Evolutionary conservation across 176 grass and related monocot species (phyloP).

Genomic region (sorghum (Sorghum bicolor)): Sorghum_bicolor_NCBIv3 NC_012870.2:2986001-2986500

Average conservation of each 20-base stretch:
- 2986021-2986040: constrained; percentile 95
- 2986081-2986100: constrained; percentile 56
- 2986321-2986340: constrained; percentile 71
- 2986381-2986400: not conserved
- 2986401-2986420: not conserved
- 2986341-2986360: not conserved
- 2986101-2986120: constrained; percentile 70
- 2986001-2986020: constrained; percentile 74
- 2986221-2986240: constrained; percentile 64
- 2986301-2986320: constrained; percentile 63
- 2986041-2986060: constrained; percentile 76
- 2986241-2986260: constrained; percentile 90
- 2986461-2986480: not conserved
- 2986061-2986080: constrained; percentile 57
- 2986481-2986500: not conserved
- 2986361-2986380: not conserved
- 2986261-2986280: constrained; percentile 84
- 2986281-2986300: constrained; percentile 60
- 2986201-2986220: constrained; percentile 86
- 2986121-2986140: constrained; percentile 66
- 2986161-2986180: constrained; percentile 72
- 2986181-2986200: constrained; percentile 82
- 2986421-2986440: not conserved
- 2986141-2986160: constrained; percentile 43
- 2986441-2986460: not conserved